Evolutionary conservation across 129 eudicot species (phyloP).

Genomic region (Artemisia argyi): DNA sequence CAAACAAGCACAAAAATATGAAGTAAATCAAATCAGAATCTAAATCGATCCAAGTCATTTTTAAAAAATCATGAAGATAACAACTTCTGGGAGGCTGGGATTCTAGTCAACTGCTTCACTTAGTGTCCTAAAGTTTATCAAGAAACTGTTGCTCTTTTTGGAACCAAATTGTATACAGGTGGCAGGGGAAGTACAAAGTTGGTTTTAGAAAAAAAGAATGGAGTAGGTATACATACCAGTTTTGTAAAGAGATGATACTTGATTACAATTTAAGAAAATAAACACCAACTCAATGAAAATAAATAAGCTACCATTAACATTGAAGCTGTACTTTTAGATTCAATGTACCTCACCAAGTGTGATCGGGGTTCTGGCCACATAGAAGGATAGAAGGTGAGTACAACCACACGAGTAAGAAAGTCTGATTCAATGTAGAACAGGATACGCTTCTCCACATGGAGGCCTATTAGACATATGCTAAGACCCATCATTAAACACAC

Average conservation of each 20-base stretch:
- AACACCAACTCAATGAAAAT: neutral
- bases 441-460: too few species aligned
- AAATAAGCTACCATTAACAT: constrained; percentile 2
- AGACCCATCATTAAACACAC: constrained; percentile 6
- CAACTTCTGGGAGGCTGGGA: neutral
- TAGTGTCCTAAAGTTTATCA: constrained; percentile 17
- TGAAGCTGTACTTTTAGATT: neutral
- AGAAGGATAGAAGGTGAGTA: constrained; percentile 86
- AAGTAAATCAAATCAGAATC: neutral
- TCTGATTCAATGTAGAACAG: constrained; percentile 43
- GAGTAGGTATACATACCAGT: neutral
- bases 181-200: constrained; percentile 17
- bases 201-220: neutral
- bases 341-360: constrained; percentile 91
- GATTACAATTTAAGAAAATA: constrained; percentile 1
- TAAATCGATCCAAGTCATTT: neutral
- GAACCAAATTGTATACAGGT: constrained; percentile 7
- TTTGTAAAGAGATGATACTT: constrained; percentile 7
- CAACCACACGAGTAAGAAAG: constrained; percentile 94
- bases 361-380: constrained; percentile 67
- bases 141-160: constrained; percentile 13
- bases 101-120: neutral
- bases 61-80: neutral
- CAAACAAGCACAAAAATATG: neutral
- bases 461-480: neutral